These are phyloP conservation scores for Cyamopsis tetragonoloba DNA, from an alignment of 306 rosid species.

Conservation along the genomic window DNA sequence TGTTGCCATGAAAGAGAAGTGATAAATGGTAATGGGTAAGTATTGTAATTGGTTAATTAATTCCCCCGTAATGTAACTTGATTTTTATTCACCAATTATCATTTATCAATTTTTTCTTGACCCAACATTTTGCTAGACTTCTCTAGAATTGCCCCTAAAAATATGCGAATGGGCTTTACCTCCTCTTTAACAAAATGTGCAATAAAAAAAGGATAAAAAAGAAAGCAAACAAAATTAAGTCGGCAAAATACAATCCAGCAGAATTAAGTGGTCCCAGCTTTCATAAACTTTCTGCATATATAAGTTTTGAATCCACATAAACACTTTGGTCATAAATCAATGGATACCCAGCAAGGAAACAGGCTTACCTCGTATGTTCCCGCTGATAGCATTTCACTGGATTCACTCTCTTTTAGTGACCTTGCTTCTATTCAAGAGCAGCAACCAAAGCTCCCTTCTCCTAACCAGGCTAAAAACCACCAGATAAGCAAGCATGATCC, in stretches of 20 bases:
- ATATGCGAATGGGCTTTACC: slow-evolving; percentile 19
- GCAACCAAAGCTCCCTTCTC: slow-evolving; percentile 34
- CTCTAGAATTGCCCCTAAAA: neutral
- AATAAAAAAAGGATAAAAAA: neutral
- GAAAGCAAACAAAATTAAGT: slow-evolving; percentile 7
- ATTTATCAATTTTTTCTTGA: neutral
- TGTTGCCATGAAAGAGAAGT: neutral
- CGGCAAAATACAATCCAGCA: slow-evolving; percentile 22
- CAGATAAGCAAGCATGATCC: slow-evolving; percentile 31
- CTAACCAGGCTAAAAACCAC: slow-evolving; percentile 11
- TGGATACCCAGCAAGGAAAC: slow-evolving; percentile 39
- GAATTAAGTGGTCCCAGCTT: slow-evolving; percentile 11
- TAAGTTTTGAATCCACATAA: slow-evolving; percentile 12
- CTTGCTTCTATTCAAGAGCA: slow-evolving; percentile 53
- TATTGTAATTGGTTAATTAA: neutral
- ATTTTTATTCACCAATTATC: neutral
- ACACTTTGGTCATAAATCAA: slow-evolving; percentile 31
- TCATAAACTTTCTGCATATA: slow-evolving; percentile 22
- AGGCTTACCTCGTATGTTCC: slow-evolving; percentile 31
- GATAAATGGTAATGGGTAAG: neutral
- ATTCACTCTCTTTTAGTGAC: slow-evolving; percentile 62
- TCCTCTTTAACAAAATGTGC: neutral
- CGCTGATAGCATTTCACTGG: slow-evolving; percentile 34
- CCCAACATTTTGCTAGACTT: neutral
- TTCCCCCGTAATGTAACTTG: neutral